These are phyloP conservation scores for Heterobasidion annosum DNA, from an alignment of 1,284 basidiomycete species.

Conservation along the genomic window DNA sequence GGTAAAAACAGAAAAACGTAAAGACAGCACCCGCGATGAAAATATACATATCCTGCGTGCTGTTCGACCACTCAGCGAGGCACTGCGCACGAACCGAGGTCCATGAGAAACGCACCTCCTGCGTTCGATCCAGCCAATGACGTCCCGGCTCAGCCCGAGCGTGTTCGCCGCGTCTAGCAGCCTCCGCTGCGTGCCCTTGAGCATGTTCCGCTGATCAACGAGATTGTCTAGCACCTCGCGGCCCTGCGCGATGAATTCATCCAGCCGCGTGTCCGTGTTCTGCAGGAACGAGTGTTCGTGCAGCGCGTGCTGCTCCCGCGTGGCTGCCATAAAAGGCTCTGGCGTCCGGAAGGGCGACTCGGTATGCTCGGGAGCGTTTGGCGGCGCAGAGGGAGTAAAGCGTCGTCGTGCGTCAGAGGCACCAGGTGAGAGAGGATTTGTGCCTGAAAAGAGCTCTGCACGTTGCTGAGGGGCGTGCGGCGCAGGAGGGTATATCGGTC, in stretches of 20 bases:
- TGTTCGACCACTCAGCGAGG: constrained; percentile 19
- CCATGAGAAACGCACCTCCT: constrained; percentile 50
- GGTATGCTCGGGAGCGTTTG: constrained; percentile 28
- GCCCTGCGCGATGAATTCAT: constrained; percentile 88
- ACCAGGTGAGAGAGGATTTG: constrained; percentile 29
- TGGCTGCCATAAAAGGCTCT: constrained; percentile 38
- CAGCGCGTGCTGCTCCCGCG: constrained; percentile 71
- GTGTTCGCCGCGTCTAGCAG: constrained; percentile 88
- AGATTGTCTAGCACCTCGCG: constrained; percentile 84
- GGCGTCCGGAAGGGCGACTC: constrained; percentile 69
- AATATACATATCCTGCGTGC: constrained; percentile 90
- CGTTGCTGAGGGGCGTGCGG: constrained; percentile 32
- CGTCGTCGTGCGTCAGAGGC: constrained; percentile 49
- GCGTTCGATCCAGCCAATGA: constrained; percentile 92
- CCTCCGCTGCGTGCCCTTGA: constrained; percentile 84
- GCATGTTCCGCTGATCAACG: constrained; percentile 82
- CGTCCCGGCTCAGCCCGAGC: constrained; percentile 82
- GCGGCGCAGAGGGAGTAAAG: constrained; percentile 27
- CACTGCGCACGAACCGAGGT: background rate
- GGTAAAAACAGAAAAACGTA: constrained; percentile 85
- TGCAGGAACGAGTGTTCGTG: constrained; percentile 83
- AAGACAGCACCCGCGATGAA: constrained; percentile 78
- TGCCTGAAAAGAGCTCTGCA: constrained; percentile 47
- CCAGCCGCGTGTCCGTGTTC: constrained; percentile 70
- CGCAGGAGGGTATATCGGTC: background rate